phyloP scores from a whole-genome alignment of 2,329 filamentous ascomycete species.

The Mollisia scopiformis region DNA sequence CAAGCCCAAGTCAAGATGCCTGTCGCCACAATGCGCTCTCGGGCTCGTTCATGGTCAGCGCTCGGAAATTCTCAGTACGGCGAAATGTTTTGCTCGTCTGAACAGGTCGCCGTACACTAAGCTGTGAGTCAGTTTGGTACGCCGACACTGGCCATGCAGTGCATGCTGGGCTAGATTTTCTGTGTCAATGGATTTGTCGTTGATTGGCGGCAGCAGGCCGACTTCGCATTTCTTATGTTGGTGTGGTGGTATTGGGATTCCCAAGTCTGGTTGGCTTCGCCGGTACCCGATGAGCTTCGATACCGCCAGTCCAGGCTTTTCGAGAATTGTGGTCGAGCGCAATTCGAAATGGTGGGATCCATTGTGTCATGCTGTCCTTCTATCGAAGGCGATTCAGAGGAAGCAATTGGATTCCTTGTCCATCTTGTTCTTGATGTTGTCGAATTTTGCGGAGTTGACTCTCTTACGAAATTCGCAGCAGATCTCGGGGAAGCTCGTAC shows the following conservation, averaged over 20 bases:
- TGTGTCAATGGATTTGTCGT: neutral
- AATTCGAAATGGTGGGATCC: too few species aligned
- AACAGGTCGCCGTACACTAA: neutral
- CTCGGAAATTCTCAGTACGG: neutral
- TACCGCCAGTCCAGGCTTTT: neutral
- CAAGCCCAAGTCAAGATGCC: neutral
- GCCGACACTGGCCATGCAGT: neutral
- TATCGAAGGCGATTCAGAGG: too few species aligned
- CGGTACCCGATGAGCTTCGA: neutral
- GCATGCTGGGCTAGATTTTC: neutral
- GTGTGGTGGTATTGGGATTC: neutral
- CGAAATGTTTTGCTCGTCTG: neutral
- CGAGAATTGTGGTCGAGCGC: too few species aligned
- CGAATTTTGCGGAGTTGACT: neutral
- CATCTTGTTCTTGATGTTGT: neutral
- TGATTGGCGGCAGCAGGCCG: neutral
- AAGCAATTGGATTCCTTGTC: too few species aligned
- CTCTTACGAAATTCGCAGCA: neutral
- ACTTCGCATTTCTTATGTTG: neutral
- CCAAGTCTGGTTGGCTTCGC: neutral
- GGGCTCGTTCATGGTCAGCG: neutral
- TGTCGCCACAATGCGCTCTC: neutral
- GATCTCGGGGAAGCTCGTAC: neutral
- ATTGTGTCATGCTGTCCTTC: too few species aligned
- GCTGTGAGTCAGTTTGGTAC: neutral